These are phyloP conservation scores for Adansonia grandidieri DNA, from an alignment of 441 rosid species.

Conservation along the genomic window DNA sequence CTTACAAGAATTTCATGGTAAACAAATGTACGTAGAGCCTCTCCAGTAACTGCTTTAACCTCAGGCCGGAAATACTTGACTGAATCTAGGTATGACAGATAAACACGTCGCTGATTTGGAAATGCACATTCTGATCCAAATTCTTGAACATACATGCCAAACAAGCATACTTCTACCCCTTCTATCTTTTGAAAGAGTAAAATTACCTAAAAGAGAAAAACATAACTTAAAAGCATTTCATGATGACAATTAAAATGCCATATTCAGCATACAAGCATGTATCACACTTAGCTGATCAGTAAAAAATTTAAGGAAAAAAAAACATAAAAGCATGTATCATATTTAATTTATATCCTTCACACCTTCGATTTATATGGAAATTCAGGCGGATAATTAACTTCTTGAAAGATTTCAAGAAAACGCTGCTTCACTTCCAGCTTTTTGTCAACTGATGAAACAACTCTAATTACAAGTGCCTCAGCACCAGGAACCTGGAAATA, in stretches of 20 bases:
- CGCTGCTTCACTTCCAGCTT: slow-evolving; percentile 94
- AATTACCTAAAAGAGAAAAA: slow-evolving; percentile 69
- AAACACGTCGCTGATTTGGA: slow-evolving; percentile 94
- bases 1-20: slow-evolving; percentile 98
- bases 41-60: slow-evolving; percentile 88
- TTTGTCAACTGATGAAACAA: slow-evolving; percentile 98
- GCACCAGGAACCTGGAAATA: slow-evolving; percentile 83
- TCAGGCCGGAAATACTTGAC: slow-evolving; percentile 99
- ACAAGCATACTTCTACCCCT: slow-evolving; percentile 98
- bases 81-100: slow-evolving; percentile 95
- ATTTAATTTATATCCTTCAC: slow-evolving; percentile 28
- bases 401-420: slow-evolving; percentile 91
- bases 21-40: slow-evolving; percentile 96
- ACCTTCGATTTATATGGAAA: slow-evolving; percentile 99
- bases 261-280: slow-evolving; percentile 1
- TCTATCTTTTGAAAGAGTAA: slow-evolving; percentile 98
- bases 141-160: slow-evolving; percentile 99
- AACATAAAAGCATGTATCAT: background rate
- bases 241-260: background rate
- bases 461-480: slow-evolving; percentile 93
- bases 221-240: slow-evolving; percentile 17
- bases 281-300: slow-evolving; percentile 11
- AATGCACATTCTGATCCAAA: slow-evolving; percentile 87
- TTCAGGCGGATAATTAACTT: slow-evolving; percentile 88
- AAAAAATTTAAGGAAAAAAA: background rate